Conservation (phyloP, 768 basidiomycete genomes). For the Suillus bovinus region DNA sequence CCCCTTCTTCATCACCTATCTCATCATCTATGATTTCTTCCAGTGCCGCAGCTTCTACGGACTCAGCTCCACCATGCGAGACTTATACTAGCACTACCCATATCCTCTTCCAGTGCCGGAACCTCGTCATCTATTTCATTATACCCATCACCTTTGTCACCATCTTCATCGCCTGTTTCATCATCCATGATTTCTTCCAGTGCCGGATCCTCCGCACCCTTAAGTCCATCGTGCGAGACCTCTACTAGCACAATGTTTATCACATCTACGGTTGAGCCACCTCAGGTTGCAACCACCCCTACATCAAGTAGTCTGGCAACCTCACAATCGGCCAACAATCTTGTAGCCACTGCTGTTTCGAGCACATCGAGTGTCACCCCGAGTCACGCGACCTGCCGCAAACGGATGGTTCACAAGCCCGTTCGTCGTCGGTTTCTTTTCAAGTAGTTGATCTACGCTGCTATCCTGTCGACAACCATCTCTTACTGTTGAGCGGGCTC, state of each 20-base stretch:
- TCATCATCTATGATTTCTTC: neutral
- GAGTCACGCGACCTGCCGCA: neutral
- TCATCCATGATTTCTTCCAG: neutral
- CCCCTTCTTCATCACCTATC: neutral
- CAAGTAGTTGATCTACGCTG: neutral
- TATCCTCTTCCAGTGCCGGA: no score
- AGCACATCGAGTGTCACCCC: no score
- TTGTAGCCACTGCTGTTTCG: neutral
- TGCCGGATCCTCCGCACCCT: neutral
- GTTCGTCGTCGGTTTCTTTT: neutral
- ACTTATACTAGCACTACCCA: no score
- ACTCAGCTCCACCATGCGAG: no score
- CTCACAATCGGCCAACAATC: neutral
- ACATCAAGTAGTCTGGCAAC: no score
- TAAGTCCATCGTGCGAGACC: neutral
- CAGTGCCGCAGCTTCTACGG: no score
- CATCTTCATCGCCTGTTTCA: neutral
- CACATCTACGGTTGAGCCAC: neutral
- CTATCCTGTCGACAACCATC: neutral
- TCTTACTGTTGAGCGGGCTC: neutral
- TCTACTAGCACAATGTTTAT: neutral
- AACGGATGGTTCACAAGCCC: slow-evolving; percentile 3
- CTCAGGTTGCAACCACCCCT: neutral
- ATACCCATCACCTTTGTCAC: neutral
- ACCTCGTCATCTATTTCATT: neutral